Evolutionary conservation across 2,329 filamentous ascomycete genomes (phyloP), one percentile per base, ranked within the genome.

Genomic region (Helminthosporium solani): DNA sequence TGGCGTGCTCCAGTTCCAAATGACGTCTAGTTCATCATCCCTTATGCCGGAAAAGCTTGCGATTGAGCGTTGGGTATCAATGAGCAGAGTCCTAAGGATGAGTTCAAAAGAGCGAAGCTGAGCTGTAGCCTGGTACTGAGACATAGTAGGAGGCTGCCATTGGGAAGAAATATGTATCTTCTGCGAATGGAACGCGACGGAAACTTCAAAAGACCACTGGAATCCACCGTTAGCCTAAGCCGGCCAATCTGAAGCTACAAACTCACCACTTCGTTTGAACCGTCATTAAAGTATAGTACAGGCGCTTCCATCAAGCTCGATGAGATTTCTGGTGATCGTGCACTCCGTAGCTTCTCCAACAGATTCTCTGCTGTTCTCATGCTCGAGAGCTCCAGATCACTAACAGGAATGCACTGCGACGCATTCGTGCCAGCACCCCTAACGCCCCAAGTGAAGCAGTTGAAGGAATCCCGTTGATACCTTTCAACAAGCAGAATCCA

Each of bases 1-100:
- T 2, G 65, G 48, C 21, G 73, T 61, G 36, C 78, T 79, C 73
- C 75, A 77, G 3, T 58, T 57, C 77, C 77, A 79, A 34, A 79
- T 70, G 18, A 73, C 61, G 14, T 70, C 56, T 3, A 77, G 54
- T 44, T 78, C 76, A n/a, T 60, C 62, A 63, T 54, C 43, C 6
- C 47, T 59, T 18, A 63, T 56, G 3, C 49, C 45, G 7, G 53
- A 39, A 28, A 68, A 44, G 15, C 43, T n/a, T 2, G 55, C 45
- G 14, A 64, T 46, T 0, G 49, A 40, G 21, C 42, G 44, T 30
- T 56, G 49, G 15, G 48, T 43, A 25, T 54, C 44, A 33, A 27
- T 47, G 18, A 78, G 72, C 38, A 78, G 52, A 45, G 49, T 58
- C 46, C 56, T 53, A 45, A 69, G 49, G 28, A 64, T 66, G 23